Percentiles rank a stretch among this genome's conserved stretches.
Conservation (phyloP, 176 grass and related monocot genomes). For the Avena atlantica region DNA sequence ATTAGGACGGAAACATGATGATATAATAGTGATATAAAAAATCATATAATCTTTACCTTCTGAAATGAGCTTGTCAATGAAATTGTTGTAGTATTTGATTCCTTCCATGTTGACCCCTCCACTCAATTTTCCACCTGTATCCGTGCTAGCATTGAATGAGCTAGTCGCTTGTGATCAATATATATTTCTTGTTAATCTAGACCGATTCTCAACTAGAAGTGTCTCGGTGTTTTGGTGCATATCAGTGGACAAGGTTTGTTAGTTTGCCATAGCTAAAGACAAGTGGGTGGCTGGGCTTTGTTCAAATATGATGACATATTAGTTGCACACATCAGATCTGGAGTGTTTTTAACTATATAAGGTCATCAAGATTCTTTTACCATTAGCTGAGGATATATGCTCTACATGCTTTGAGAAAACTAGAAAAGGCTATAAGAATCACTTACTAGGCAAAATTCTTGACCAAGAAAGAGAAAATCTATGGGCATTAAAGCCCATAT, state of each 20-base stretch:
- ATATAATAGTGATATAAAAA: slow-evolving; percentile 10
- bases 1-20: neutral
- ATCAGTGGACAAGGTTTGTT: slow-evolving; percentile 19
- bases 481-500: slow-evolving; percentile 75
- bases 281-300: slow-evolving; percentile 16
- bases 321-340: neutral
- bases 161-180: neutral
- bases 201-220: neutral
- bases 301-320: neutral
- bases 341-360: slow-evolving; percentile 1
- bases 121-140: slow-evolving; percentile 72
- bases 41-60: slow-evolving; percentile 51
- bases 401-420: neutral
- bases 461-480: slow-evolving; percentile 92
- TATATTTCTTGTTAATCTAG: neutral
- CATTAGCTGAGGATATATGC: slow-evolving; percentile 13
- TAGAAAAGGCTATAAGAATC: slow-evolving; percentile 12
- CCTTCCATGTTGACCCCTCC: slow-evolving; percentile 77
- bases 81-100: slow-evolving; percentile 83
- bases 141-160: slow-evolving; percentile 25
- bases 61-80: slow-evolving; percentile 77
- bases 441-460: slow-evolving; percentile 85
- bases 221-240: neutral
- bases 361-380: slow-evolving; percentile 23
- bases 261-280: neutral